Conservation (phyloP, 1,284 basidiomycete species). For the Stygiomarasmius scandens region DNA sequence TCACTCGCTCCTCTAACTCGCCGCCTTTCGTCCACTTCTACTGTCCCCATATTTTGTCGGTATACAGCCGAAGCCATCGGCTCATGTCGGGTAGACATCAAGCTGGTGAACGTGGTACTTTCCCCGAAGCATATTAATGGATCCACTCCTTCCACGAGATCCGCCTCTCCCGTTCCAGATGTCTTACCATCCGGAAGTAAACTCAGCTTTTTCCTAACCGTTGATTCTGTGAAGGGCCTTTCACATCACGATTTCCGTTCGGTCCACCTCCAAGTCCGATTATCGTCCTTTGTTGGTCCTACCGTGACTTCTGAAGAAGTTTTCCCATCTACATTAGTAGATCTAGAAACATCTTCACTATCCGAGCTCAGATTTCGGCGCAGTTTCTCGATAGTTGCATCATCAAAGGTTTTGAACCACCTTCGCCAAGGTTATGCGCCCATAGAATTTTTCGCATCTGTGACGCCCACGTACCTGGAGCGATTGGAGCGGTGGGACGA, state of each 20-base stretch:
- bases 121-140: slow-evolving; percentile 61
- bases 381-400: slow-evolving; percentile 77
- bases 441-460: slow-evolving; percentile 86
- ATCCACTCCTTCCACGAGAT: slow-evolving; percentile 66
- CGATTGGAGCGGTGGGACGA: slow-evolving; percentile 92
- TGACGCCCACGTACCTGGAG: slow-evolving; percentile 81
- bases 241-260: slow-evolving; percentile 85
- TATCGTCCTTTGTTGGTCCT: slow-evolving; percentile 80
- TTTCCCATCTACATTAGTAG: slow-evolving; percentile 73
- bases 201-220: slow-evolving; percentile 78
- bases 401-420: slow-evolving; percentile 74
- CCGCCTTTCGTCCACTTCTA: slow-evolving; percentile 73
- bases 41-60: slow-evolving; percentile 86
- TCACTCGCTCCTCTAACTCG: slow-evolving; percentile 83
- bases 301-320: slow-evolving; percentile 77
- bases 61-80: slow-evolving; percentile 94
- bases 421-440: slow-evolving; percentile 77
- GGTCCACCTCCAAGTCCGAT: slow-evolving; percentile 82
- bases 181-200: slow-evolving; percentile 72
- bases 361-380: slow-evolving; percentile 82
- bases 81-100: slow-evolving; percentile 84
- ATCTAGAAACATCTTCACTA: slow-evolving; percentile 72
- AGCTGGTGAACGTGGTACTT: slow-evolving; percentile 71
- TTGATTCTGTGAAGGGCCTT: slow-evolving; percentile 86
- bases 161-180: slow-evolving; percentile 70